A percentile compares a stretch with the other conserved stretches of the same genome.
Evolutionary conservation across 371 early-diverging fungal genomes (phyloP).

Genomic region (Mucor lusitanicus): DNA sequence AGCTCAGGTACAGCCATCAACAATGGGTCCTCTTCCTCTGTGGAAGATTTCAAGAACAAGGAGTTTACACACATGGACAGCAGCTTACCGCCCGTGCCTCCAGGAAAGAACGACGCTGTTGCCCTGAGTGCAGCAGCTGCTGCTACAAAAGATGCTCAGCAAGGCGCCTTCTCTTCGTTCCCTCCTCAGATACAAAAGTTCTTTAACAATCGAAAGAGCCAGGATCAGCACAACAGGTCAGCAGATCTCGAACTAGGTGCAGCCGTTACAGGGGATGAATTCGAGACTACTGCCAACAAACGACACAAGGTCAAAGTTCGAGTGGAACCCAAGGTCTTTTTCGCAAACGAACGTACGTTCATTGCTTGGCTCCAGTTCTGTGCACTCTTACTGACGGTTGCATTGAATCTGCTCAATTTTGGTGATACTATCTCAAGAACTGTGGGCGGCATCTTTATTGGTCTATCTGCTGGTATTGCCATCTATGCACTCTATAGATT

Average conservation of each 20-base stretch:
- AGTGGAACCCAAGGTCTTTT: conserved; percentile 99
- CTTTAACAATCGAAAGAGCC: conserved; percentile 63
- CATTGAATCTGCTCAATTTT: conserved; percentile 78
- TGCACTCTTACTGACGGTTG: conserved; percentile 70
- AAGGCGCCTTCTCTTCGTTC: conserved; percentile 68
- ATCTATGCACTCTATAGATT: conserved; percentile 87
- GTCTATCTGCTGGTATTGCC: conserved; percentile 73
- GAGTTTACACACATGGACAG: neutral
- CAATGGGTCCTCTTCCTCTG: conserved; percentile 58
- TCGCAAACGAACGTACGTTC: conserved; percentile 99
- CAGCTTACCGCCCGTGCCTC: conserved; percentile 7
- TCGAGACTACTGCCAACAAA: conserved; percentile 1
- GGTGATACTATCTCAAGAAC: conserved; percentile 54
- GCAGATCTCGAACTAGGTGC: conserved; percentile 55
- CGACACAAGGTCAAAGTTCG: conserved; percentile 58
- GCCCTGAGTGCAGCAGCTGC: neutral
- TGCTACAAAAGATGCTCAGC: conserved; percentile 59
- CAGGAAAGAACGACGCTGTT: conserved; percentile 17
- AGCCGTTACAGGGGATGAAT: conserved; percentile 23
- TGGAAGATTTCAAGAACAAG: conserved; percentile 43
- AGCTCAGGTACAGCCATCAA: conserved; percentile 2
- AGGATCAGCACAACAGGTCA: conserved; percentile 85
- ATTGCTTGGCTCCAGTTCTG: conserved; percentile 88
- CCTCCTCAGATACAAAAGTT: conserved; percentile 80
- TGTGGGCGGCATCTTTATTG: conserved; percentile 55